Conservation (phyloP, 768 basidiomycete genomes). For the Termitomyces bulborhizus region DNA sequence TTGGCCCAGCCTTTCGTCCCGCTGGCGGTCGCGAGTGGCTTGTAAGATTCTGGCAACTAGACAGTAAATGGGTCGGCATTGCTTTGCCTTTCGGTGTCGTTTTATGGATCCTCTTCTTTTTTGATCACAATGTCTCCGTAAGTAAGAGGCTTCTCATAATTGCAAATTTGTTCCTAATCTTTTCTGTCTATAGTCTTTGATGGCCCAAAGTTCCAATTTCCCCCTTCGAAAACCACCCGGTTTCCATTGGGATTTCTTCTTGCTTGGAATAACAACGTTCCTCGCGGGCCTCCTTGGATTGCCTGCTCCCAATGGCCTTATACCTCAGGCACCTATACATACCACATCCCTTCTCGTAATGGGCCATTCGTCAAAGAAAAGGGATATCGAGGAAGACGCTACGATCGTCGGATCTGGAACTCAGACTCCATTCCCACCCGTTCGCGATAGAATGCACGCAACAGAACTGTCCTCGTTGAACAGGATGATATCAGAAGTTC, state of each 20-base stretch:
- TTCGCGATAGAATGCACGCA: constrained; percentile 1
- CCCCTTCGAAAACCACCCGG: constrained; percentile 88
- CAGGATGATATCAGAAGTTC: constrained; percentile 34
- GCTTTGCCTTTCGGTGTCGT: constrained; percentile 86
- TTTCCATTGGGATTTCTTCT: constrained; percentile 85
- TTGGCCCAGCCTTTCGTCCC: constrained; percentile 62
- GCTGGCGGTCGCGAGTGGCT: constrained; percentile 76
- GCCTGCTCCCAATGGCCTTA: constrained; percentile 82
- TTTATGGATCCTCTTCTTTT: constrained; percentile 90
- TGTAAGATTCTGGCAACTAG: constrained; percentile 83
- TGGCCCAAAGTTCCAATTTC: constrained; percentile 87
- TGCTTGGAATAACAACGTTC: constrained; percentile 87
- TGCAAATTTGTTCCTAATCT: constrained; percentile 1
- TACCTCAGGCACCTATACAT: constrained; percentile 90
- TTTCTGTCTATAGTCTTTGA: constrained; percentile 56
- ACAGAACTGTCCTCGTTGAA: constrained; percentile 8
- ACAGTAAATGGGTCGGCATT: constrained; percentile 84
- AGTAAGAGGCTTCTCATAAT: neutral
- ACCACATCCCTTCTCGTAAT: constrained; percentile 75
- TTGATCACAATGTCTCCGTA: constrained; percentile 92
- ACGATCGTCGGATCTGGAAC: constrained; percentile 4
- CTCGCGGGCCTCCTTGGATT: constrained; percentile 81
- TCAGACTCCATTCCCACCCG: constrained; percentile 3
- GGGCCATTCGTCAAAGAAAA: constrained; percentile 36
- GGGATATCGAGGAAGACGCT: constrained; percentile 28